Evolutionary conservation across 2,329 filamentous ascomycete genomes (phyloP).

Genomic region (Ophiosphaerella herpotricha): DNA sequence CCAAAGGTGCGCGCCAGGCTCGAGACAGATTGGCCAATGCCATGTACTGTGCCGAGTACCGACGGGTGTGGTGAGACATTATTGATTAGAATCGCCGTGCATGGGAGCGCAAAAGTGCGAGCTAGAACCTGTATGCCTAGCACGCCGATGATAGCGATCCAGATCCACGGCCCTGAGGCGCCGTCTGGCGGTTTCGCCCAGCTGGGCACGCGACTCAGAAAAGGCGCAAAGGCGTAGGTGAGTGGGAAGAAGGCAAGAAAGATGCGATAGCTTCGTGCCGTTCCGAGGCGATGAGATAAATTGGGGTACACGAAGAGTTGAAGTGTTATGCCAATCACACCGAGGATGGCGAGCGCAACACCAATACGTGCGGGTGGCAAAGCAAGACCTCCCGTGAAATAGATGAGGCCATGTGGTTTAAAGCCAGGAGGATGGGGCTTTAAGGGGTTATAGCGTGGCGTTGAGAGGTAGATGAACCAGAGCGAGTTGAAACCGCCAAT

Average conservation of each 20-base stretch:
- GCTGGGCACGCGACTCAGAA: conserved; percentile 50
- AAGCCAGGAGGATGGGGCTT: conserved; percentile 39
- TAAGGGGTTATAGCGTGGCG: conserved; percentile 48
- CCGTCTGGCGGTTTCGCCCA: conserved; percentile 44
- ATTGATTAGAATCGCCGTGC: conserved; percentile 58
- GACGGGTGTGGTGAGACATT: conserved; percentile 59
- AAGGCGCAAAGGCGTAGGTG: conserved; percentile 51
- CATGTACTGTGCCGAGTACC: conserved; percentile 62
- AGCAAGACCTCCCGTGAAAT: conserved; percentile 56
- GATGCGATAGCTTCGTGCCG: conserved; percentile 47
- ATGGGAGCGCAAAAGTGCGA: conserved; percentile 60
- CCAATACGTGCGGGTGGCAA: conserved; percentile 55
- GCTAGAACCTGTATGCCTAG: conserved; percentile 53
- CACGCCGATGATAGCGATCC: conserved; percentile 49
- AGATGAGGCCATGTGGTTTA: conserved; percentile 47
- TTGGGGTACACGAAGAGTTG: conserved; percentile 54
- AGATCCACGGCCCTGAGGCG: conserved; percentile 48
- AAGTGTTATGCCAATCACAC: conserved; percentile 52
- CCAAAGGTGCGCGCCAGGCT: conserved; percentile 65
- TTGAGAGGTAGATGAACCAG: conserved; percentile 57
- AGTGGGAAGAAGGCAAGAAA: conserved; percentile 52
- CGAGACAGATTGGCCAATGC: conserved; percentile 63
- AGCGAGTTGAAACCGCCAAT: conserved; percentile 56
- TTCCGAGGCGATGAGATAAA: conserved; percentile 49
- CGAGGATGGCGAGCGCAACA: conserved; percentile 54